Evolutionary conservation across 1,284 basidiomycete species (phyloP), one percentile per base, ranked within the genome.

Genomic region (Ustilago curta): DNA sequence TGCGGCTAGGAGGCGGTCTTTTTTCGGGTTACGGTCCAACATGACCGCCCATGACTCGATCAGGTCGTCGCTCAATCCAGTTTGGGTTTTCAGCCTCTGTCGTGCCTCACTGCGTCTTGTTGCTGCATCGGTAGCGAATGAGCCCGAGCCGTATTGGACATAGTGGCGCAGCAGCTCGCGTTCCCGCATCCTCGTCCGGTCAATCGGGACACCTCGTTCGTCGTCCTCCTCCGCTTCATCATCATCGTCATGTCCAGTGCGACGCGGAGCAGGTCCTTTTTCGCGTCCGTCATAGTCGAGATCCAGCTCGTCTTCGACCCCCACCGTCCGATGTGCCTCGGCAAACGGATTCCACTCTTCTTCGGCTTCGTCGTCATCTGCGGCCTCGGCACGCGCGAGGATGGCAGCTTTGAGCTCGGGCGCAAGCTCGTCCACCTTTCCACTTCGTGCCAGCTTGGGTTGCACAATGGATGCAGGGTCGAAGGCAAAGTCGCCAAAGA

Each of bases 31-130:
- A 31, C 77, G 59, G 35, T 78, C 71, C 32, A 80, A 67, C 77
- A 78, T 78, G 9, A 69, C 65, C 8, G 66, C 78, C 78, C 78
- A 80, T 27, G 77, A 77, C 53, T 80, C 78, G 56, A 80, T 62
- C 47, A 80, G 54, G 23, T 63, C 67, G 29, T 78, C 77, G 35
- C 70, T 73, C 74, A 65, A 78, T 7, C 70, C 68, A 8, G 56
- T 70, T 39, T 63, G 35, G 31, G 51, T 43, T 31, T 54, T 63
- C 35, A 78, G 53, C 35, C 32, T 27, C 44, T 57, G 31, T 21
- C 77, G 45, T 1, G 18, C 35, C 12, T 59, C 52, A 31, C 59
- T 68, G 29, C 60, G 60, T n/a, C 76, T 50, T 9, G 59, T 62
- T 8, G 23, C n/a, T 3, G 56, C 53, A 23, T 77, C 76, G 2